Evolutionary conservation across 768 basidiomycete genomes (phyloP).

Genomic region (Phanerodontia chrysosporium): DNA sequence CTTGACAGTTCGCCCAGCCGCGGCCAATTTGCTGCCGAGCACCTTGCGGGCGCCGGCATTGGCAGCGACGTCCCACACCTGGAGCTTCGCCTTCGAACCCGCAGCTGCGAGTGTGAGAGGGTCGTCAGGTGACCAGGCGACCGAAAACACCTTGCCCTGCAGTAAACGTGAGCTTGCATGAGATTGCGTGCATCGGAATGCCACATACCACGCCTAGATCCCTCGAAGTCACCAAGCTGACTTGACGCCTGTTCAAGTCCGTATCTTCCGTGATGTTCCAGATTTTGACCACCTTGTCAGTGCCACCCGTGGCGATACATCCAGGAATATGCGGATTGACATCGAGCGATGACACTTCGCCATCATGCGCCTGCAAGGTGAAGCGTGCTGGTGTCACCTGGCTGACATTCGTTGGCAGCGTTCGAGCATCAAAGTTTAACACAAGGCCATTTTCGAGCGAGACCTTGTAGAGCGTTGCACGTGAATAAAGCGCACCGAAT

Average conservation of each 20-base stretch:
- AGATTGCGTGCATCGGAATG: not conserved
- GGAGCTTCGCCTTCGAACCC: slow-evolving; percentile 89
- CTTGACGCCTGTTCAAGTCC: slow-evolving; percentile 58
- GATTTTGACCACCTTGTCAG: slow-evolving; percentile 92
- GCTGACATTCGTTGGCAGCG: slow-evolving; percentile 66
- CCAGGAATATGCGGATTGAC: slow-evolving; percentile 88
- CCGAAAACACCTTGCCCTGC: slow-evolving; percentile 95
- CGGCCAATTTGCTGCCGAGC: slow-evolving; percentile 72
- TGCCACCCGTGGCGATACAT: slow-evolving; percentile 89
- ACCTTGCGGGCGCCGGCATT: slow-evolving; percentile 80
- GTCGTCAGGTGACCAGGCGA: slow-evolving; percentile 89
- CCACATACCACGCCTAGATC: slow-evolving; percentile 84
- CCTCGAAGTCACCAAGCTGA: slow-evolving; percentile 80
- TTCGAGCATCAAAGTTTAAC: slow-evolving; percentile 87
- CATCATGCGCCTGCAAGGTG: slow-evolving; percentile 91
- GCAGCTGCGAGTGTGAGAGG: slow-evolving; percentile 88
- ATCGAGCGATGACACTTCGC: slow-evolving; percentile 83
- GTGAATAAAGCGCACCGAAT: not conserved
- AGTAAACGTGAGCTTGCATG: not conserved
- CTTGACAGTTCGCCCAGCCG: slow-evolving; percentile 63
- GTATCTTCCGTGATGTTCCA: slow-evolving; percentile 84
- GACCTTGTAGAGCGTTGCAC: slow-evolving; percentile 47
- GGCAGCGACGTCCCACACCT: slow-evolving; percentile 92
- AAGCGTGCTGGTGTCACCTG: slow-evolving; percentile 69
- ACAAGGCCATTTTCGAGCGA: slow-evolving; percentile 94